These are phyloP conservation scores for Phytophthora kernoviae DNA, from an alignment of 352 stramenopile genomes.

Conservation along the genomic window DNA sequence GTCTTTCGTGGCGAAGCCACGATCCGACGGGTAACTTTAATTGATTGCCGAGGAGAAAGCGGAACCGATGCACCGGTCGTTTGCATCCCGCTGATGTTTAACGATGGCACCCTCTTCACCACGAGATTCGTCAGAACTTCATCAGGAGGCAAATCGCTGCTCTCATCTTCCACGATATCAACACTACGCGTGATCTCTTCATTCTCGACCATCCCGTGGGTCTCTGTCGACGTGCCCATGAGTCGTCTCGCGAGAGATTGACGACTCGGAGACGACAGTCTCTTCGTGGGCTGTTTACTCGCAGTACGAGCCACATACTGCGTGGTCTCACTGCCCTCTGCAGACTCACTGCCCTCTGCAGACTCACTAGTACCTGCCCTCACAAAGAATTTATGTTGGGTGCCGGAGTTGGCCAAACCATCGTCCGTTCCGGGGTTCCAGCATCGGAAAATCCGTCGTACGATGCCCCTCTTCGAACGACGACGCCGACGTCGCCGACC, in stretches of 20 bases:
- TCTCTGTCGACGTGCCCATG: conserved; percentile 7
- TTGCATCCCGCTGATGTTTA: conserved; percentile 1
- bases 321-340: not conserved
- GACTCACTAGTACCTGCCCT: conserved; percentile 4
- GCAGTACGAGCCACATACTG: conserved; percentile 8
- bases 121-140: conserved; percentile 23
- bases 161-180: conserved; percentile 10
- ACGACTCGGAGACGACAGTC: conserved; percentile 38
- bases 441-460: conserved; percentile 35
- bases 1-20: conserved; percentile 25
- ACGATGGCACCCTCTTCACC: conserved; percentile 23
- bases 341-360: not conserved
- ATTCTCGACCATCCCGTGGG: conserved; percentile 19
- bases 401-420: not conserved
- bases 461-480: conserved; percentile 39
- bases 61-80: conserved; percentile 6
- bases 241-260: conserved; percentile 27
- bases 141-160: conserved; percentile 2
- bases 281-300: conserved; percentile 37
- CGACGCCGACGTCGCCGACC: conserved; percentile 38
- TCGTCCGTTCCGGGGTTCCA: conserved; percentile 20
- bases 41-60: conserved; percentile 16
- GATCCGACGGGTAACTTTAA: conserved; percentile 23
- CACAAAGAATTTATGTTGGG: not conserved
- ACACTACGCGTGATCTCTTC: conserved; percentile 7